phyloP scores from a whole-genome alignment of 192 early-diverging fungal species.

The Podila epigama region DNA sequence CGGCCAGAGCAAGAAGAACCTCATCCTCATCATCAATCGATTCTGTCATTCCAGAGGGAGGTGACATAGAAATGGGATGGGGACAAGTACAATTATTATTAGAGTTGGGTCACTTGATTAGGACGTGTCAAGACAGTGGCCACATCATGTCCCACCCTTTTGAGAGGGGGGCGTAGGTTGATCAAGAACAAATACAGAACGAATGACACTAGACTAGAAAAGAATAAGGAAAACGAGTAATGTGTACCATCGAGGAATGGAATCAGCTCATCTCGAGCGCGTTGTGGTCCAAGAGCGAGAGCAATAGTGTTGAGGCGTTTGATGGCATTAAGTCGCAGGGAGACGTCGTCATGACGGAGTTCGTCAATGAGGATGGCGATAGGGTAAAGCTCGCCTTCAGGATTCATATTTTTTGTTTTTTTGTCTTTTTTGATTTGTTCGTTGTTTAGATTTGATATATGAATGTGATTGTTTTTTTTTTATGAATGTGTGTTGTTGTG shows the following conservation, averaged over 20 bases:
- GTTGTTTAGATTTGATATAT: neutral
- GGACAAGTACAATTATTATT: too few relatives aligned
- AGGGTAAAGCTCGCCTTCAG: slow-evolving; percentile 70
- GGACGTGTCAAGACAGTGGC: too few relatives aligned
- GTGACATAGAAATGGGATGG: too few relatives aligned
- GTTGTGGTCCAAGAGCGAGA: slow-evolving; percentile 91
- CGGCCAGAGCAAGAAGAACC: slow-evolving; percentile 91
- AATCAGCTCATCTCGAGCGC: slow-evolving; percentile 95
- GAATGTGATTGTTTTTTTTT: too few relatives aligned
- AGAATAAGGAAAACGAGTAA: neutral
- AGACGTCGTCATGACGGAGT: slow-evolving; percentile 91
- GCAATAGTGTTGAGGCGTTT: slow-evolving; percentile 85
- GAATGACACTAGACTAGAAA: neutral
- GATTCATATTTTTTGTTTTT: slow-evolving; percentile 38
- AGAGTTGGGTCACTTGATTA: too few relatives aligned
- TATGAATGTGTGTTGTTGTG: too few relatives aligned
- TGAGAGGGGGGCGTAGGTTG: too few relatives aligned
- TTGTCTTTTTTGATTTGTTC: neutral
- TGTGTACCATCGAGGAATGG: slow-evolving; percentile 94
- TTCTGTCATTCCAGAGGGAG: too few relatives aligned
- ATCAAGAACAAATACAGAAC: too few relatives aligned
- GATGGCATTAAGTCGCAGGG: slow-evolving; percentile 84
- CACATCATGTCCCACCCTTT: too few relatives aligned
- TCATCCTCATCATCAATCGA: slow-evolving; percentile 99
- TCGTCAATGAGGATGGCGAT: slow-evolving; percentile 93